These are phyloP conservation scores for Amphibolis antarctica DNA, from an alignment of 106 monocot species.

Conservation along the genomic window DNA sequence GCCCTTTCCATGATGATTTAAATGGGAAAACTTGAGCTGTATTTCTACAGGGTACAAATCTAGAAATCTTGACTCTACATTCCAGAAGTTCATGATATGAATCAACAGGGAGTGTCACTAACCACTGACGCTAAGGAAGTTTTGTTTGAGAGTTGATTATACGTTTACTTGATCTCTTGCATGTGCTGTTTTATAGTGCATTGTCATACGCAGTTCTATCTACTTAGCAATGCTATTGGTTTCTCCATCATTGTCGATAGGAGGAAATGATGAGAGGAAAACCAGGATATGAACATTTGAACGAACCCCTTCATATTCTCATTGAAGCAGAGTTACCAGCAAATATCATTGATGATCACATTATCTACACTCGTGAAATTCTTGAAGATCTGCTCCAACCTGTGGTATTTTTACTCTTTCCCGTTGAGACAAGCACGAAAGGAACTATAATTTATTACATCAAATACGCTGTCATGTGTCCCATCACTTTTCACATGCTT, in stretches of 20 bases:
- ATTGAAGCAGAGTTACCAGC: conserved; percentile 84
- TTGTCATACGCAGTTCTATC: no score
- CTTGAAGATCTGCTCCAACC: conserved; percentile 87
- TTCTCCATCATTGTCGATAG: conserved; percentile 14
- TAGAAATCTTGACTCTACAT: no score
- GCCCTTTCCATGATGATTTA: no score
- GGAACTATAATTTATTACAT: neutral
- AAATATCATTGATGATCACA: conserved; percentile 62
- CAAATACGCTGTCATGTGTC: neutral
- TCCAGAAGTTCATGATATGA: no score
- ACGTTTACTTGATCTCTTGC: no score
- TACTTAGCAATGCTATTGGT: neutral
- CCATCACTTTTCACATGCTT: neutral
- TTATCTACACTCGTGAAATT: conserved; percentile 77
- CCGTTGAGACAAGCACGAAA: neutral
- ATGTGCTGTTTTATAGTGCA: no score
- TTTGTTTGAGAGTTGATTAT: no score
- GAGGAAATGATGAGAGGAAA: conserved; percentile 98
- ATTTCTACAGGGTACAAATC: no score
- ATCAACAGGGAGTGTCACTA: no score
- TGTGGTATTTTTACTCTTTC: conserved; percentile 38
- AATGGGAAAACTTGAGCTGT: no score
- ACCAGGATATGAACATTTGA: conserved; percentile 90
- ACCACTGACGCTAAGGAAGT: no score
- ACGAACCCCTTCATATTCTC: conserved; percentile 82